phyloP scores from a whole-genome alignment of 2,329 filamentous ascomycete genomes.

The Neoarthrinium moseri region DNA sequence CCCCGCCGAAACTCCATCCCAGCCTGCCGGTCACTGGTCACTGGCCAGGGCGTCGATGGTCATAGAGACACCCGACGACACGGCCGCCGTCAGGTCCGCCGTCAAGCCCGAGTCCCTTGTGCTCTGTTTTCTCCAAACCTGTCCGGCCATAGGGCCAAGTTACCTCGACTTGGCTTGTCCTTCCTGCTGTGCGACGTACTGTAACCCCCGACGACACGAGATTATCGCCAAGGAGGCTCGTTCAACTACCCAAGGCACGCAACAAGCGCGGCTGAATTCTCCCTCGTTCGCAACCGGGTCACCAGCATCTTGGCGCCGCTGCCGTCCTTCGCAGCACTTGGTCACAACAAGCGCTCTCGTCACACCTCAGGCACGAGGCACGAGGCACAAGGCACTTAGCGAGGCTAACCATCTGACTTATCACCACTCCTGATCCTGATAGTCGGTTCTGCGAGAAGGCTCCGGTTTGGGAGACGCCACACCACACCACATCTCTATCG shows the following conservation, averaged over 20 bases:
- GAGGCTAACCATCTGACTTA: not conserved
- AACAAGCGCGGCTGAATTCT: not conserved
- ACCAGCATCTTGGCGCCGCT: not conserved
- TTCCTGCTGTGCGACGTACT: too few species aligned
- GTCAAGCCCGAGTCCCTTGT: too few species aligned
- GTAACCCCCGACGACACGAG: too few species aligned
- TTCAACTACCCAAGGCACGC: not conserved
- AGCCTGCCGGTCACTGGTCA: not conserved
- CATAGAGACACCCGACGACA: too few species aligned
- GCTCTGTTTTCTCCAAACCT: too few species aligned
- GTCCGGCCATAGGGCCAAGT: too few species aligned
- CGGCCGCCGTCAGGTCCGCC: too few species aligned
- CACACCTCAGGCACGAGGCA: not conserved
- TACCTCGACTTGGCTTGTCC: too few species aligned
- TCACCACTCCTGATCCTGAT: not conserved
- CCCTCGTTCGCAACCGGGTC: not conserved
- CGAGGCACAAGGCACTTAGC: too few species aligned
- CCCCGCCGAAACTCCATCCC: not conserved
- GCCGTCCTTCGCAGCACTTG: slow-evolving; percentile 1
- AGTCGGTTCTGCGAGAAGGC: too few species aligned
- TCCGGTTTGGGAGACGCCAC: not conserved
- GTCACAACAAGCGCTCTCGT: not conserved
- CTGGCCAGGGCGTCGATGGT: too few species aligned
- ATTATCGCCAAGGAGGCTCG: not conserved
- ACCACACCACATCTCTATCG: not conserved